Evolutionary conservation across 2,329 filamentous ascomycete genomes (phyloP).

Genomic region (Talaromyces islandicus): DNA sequence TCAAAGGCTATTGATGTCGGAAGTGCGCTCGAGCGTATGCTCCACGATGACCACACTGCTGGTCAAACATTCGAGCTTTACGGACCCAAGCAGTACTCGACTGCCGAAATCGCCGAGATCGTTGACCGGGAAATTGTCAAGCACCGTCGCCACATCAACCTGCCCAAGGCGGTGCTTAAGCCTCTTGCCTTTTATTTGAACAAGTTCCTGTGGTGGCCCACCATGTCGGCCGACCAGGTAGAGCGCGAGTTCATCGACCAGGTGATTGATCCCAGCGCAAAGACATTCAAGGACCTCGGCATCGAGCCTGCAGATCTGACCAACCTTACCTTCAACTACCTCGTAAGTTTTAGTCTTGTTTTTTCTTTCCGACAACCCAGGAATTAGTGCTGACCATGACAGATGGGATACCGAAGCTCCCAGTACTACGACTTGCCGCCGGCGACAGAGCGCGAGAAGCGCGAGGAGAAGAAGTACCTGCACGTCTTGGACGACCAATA

Average conservation of each 20-base stretch:
- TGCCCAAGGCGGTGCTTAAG: conserved; percentile 76
- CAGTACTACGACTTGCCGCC: conserved; percentile 90
- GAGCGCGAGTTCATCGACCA: conserved; percentile 93
- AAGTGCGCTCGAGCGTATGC: conserved; percentile 79
- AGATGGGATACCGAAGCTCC: conserved; percentile 87
- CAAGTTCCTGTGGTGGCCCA: conserved; percentile 81
- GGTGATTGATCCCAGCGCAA: conserved; percentile 79
- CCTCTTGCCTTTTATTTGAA: conserved; percentile 70
- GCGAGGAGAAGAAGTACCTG: conserved; percentile 93
- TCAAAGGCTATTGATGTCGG: conserved; percentile 88
- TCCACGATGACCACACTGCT: conserved; percentile 83
- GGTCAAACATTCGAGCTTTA: conserved; percentile 91
- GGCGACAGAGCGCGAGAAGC: conserved; percentile 88
- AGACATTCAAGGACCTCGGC: conserved; percentile 90
- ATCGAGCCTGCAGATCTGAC: conserved; percentile 84
- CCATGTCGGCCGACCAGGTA: conserved; percentile 74
- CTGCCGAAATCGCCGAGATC: conserved; percentile 75
- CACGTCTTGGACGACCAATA: conserved; percentile 88
- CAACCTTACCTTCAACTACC: conserved; percentile 85
- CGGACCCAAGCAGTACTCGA: conserved; percentile 87
- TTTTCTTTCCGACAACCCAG: neutral
- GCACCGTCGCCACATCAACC: conserved; percentile 80
- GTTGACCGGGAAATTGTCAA: conserved; percentile 93
- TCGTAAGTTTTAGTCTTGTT: conserved; percentile 64
- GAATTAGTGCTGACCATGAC: conserved; percentile 13